Percentiles rank a stretch among this genome's conserved stretches.
These are phyloP conservation scores for Aspergillus proliferans DNA, from an alignment of 2,329 filamentous ascomycete genomes.

Conservation along the genomic window DNA sequence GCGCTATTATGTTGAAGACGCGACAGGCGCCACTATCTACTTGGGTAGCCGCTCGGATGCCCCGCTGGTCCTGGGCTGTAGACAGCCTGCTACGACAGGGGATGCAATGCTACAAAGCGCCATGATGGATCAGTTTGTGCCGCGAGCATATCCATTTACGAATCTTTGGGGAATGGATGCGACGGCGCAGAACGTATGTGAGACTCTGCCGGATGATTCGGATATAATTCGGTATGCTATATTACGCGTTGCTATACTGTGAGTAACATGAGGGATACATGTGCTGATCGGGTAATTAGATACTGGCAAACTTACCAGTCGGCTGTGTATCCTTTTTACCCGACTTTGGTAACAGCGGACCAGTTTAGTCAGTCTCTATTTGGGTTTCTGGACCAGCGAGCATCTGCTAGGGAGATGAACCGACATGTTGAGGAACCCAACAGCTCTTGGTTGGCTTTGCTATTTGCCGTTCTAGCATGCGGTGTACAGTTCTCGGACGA, in stretches of 20 bases:
- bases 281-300: constrained; percentile 2
- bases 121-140: constrained; percentile 14
- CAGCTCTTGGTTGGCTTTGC: constrained; percentile 16
- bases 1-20: constrained; percentile 14
- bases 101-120: constrained; percentile 7
- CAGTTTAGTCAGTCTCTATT: constrained; percentile 12
- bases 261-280: no score
- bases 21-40: constrained; percentile 18
- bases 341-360: constrained; percentile 10
- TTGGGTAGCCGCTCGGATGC: constrained; percentile 16
- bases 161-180: constrained; percentile 17
- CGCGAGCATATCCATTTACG: constrained; percentile 18
- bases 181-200: constrained; percentile 10
- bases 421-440: constrained; percentile 1
- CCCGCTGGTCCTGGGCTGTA: constrained; percentile 12
- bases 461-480: constrained; percentile 18
- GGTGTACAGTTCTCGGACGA: constrained; percentile 20
- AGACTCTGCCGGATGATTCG: constrained; percentile 17
- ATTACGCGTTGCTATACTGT: background rate
- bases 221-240: constrained; percentile 15
- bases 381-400: constrained; percentile 11
- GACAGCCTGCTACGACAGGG: constrained; percentile 4
- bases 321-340: constrained; percentile 15
- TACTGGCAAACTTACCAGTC: constrained; percentile 17
- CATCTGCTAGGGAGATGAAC: background rate